Percentiles rank a stretch among this genome's conserved stretches.
Conservation (phyloP, 1,284 basidiomycete species). For the Ceratobasidium sp. region DNA sequence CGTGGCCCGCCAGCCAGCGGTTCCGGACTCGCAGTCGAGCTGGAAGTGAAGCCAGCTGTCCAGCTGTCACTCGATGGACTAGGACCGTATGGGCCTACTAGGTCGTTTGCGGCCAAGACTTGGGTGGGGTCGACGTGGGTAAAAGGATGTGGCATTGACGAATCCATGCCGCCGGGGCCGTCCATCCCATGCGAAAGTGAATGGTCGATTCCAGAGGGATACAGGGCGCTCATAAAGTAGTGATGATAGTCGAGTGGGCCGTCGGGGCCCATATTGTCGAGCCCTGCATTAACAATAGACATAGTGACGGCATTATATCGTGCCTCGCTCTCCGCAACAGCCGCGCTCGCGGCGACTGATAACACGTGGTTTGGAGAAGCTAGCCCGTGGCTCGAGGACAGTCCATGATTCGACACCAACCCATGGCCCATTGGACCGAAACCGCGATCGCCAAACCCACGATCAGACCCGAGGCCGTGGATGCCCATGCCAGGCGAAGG, state of each 20-base stretch:
- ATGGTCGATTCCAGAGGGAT: conserved; percentile 19
- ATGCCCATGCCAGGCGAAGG: conserved; percentile 16
- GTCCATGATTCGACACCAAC: conserved; percentile 3
- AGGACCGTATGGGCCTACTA: conserved; percentile 56
- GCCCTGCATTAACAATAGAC: conserved; percentile 56
- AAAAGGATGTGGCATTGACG: conserved; percentile 64
- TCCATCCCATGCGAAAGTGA: conserved; percentile 3
- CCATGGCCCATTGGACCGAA: neutral
- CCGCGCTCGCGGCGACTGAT: conserved; percentile 45
- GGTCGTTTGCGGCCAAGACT: conserved; percentile 69
- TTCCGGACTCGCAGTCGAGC: conserved; percentile 79
- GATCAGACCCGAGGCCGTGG: neutral
- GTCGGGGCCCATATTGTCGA: conserved; percentile 35
- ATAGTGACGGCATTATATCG: conserved; percentile 55
- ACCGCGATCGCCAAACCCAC: conserved; percentile 15
- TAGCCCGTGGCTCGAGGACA: neutral
- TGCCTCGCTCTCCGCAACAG: conserved; percentile 53
- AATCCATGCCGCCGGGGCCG: conserved; percentile 43
- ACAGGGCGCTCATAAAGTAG: conserved; percentile 36
- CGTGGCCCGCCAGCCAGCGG: conserved; percentile 75
- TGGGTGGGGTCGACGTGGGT: conserved; percentile 91
- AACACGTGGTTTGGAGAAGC: conserved; percentile 46
- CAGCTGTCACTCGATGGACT: conserved; percentile 85
- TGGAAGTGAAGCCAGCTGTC: conserved; percentile 63
- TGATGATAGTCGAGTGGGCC: conserved; percentile 39